Evolutionary conservation across 139 green algal genomes (phyloP).

Genomic region (Eudorina sp.): DNA sequence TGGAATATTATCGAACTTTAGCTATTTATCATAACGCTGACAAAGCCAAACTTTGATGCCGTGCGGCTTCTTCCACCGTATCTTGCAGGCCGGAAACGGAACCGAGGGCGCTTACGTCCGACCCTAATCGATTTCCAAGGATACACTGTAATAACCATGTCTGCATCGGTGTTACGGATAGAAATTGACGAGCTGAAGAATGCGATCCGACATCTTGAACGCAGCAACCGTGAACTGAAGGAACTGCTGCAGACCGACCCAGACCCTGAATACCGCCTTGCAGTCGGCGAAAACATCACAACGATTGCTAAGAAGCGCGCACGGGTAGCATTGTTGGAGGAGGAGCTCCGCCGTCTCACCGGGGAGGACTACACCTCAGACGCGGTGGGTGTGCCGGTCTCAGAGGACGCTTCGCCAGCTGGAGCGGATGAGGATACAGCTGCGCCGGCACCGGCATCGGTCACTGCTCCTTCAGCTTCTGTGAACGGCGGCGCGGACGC

Average conservation of each 20-base stretch:
- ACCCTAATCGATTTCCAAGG: too few relatives aligned
- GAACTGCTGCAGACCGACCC: background rate
- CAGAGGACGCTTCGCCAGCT: background rate
- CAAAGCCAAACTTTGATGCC: too few relatives aligned
- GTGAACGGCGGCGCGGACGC: too few relatives aligned
- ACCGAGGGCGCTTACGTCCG: too few relatives aligned
- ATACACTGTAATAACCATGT: background rate
- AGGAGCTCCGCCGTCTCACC: constrained; percentile 47
- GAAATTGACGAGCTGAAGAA: constrained; percentile 49
- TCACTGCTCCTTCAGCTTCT: too few relatives aligned
- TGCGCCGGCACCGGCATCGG: too few relatives aligned
- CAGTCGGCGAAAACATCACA: constrained; percentile 49
- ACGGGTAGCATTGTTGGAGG: constrained; percentile 31
- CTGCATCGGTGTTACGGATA: background rate
- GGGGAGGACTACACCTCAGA: background rate
- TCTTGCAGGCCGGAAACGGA: too few relatives aligned
- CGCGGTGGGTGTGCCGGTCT: background rate
- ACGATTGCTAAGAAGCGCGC: constrained; percentile 42
- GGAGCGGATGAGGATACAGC: too few relatives aligned
- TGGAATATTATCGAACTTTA: too few relatives aligned
- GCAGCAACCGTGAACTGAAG: constrained; percentile 43
- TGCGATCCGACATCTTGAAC: constrained; percentile 35
- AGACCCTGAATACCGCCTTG: constrained; percentile 43
- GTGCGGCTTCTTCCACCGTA: too few relatives aligned
- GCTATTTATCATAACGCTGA: too few relatives aligned